Evolutionary conservation across 2,329 filamentous ascomycete genomes (phyloP).

Genomic region (Aspergillus persii): DNA sequence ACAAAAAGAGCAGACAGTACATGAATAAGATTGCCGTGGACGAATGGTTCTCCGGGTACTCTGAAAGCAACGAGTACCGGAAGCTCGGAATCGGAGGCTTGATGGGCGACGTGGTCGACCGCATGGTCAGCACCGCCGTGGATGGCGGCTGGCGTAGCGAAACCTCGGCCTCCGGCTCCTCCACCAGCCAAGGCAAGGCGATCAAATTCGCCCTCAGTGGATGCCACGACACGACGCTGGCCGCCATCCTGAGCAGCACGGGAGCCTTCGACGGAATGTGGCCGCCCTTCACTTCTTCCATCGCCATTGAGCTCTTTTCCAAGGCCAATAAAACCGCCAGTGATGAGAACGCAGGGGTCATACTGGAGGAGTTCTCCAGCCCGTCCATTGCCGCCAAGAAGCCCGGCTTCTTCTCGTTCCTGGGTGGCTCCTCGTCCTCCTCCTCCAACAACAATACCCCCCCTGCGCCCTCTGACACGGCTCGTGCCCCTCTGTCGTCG

Average conservation of each 20-base stretch:
- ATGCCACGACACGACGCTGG: slow-evolving; percentile 92
- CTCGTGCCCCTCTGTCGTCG: slow-evolving; percentile 32
- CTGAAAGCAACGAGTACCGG: slow-evolving; percentile 83
- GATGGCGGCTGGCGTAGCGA: slow-evolving; percentile 53
- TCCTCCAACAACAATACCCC: slow-evolving; percentile 10
- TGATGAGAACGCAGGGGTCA: slow-evolving; percentile 13
- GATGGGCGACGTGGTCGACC: slow-evolving; percentile 75
- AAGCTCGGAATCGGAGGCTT: slow-evolving; percentile 80
- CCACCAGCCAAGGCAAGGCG: slow-evolving; percentile 34
- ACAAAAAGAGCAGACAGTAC: slow-evolving; percentile 65
- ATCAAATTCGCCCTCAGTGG: slow-evolving; percentile 77
- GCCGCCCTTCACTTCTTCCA: slow-evolving; percentile 91
- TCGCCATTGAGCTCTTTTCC: slow-evolving; percentile 87
- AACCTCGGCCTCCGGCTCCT: slow-evolving; percentile 52
- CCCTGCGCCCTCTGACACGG: slow-evolving; percentile 27
- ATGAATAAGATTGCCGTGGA: slow-evolving; percentile 75
- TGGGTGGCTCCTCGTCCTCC: slow-evolving; percentile 25
- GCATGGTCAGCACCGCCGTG: slow-evolving; percentile 66
- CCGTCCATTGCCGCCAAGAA: slow-evolving; percentile 25
- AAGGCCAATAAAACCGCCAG: slow-evolving; percentile 4
- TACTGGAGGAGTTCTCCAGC: slow-evolving; percentile 26
- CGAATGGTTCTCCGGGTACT: slow-evolving; percentile 90
- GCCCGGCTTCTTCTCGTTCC: slow-evolving; percentile 31
- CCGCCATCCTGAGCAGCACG: slow-evolving; percentile 70
- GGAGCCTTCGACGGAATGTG: slow-evolving; percentile 76